These are phyloP conservation scores for Talaromyces amestolkiae DNA, from an alignment of 2,329 filamentous ascomycete species.

Conservation along the genomic window DNA sequence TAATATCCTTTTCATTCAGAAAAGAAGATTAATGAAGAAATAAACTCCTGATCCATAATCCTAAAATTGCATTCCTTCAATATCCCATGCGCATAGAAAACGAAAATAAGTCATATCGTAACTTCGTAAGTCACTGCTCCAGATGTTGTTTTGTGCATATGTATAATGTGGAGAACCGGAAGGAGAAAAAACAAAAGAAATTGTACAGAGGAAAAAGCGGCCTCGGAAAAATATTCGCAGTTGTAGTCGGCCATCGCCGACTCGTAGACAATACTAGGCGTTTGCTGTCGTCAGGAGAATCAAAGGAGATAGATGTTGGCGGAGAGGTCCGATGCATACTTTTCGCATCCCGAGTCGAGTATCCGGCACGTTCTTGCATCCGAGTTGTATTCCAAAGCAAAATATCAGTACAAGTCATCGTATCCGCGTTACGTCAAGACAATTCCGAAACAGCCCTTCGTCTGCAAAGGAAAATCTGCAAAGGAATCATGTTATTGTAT, in stretches of 20 bases:
- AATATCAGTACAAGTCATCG: slow-evolving; percentile 14
- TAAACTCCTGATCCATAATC: slow-evolving; percentile 22
- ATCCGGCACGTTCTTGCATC: slow-evolving; percentile 9
- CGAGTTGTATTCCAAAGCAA: background rate
- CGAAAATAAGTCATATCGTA: background rate
- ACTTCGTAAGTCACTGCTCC: background rate
- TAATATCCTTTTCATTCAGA: background rate
- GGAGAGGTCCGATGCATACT: background rate
- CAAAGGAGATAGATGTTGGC: background rate
- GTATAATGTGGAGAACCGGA: background rate
- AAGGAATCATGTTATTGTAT: background rate
- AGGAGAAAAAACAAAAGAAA: slow-evolving; percentile 25
- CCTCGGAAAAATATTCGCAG: background rate
- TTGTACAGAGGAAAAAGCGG: slow-evolving; percentile 24
- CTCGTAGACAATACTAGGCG: background rate
- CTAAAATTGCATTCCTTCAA: slow-evolving; percentile 8
- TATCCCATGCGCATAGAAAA: background rate
- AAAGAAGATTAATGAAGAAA: slow-evolving; percentile 20
- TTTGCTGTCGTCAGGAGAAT: background rate
- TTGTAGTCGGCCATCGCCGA: background rate
- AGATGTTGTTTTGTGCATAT: slow-evolving; percentile 1
- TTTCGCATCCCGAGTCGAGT: background rate
- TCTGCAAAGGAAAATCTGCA: background rate
- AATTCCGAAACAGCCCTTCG: background rate
- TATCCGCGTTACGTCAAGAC: slow-evolving; percentile 1